Conservation (phyloP, 768 basidiomycete genomes). For the Trametes cingulata region DNA sequence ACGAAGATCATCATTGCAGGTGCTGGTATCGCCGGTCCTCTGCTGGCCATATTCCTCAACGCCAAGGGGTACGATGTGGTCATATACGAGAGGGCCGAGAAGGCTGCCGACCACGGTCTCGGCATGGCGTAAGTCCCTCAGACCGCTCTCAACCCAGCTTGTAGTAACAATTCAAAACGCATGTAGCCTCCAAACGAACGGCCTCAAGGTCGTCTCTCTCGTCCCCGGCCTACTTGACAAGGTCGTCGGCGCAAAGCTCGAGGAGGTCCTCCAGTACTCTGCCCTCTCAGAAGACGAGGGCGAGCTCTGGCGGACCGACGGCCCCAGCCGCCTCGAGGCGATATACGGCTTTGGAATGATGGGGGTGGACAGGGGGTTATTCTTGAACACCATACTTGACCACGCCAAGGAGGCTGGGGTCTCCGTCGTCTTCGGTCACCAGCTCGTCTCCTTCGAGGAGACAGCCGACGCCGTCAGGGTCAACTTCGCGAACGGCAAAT, state of each 20-base stretch:
- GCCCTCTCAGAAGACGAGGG: conserved; percentile 29
- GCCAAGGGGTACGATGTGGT: conserved; percentile 40
- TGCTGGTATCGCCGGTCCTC: conserved; percentile 42
- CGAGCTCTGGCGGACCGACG: conserved; percentile 30
- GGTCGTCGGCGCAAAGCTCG: conserved; percentile 10
- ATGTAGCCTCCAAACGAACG: neutral
- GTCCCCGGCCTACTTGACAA: conserved; percentile 18
- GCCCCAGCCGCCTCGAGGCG: conserved; percentile 23
- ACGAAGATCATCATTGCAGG: conserved; percentile 41
- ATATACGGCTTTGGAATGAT: conserved; percentile 31
- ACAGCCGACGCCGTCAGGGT: conserved; percentile 33
- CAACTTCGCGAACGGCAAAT: conserved; percentile 37
- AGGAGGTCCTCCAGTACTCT: conserved; percentile 7
- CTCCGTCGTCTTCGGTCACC: conserved; percentile 36
- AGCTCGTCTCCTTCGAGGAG: conserved; percentile 37
- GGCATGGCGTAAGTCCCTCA: conserved; percentile 36
- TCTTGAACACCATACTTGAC: conserved; percentile 34
- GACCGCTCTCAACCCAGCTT: neutral
- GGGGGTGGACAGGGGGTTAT: conserved; percentile 33
- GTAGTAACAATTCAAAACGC: neutral
- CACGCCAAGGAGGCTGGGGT: conserved; percentile 35
- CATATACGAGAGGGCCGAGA: conserved; percentile 35
- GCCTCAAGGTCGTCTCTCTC: conserved; percentile 11
- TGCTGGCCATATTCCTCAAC: conserved; percentile 40
- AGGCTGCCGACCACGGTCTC: conserved; percentile 30